phyloP scores from a whole-genome alignment of 2,329 filamentous ascomycete species.

The Thermothelomyces thermophilus region DNA sequence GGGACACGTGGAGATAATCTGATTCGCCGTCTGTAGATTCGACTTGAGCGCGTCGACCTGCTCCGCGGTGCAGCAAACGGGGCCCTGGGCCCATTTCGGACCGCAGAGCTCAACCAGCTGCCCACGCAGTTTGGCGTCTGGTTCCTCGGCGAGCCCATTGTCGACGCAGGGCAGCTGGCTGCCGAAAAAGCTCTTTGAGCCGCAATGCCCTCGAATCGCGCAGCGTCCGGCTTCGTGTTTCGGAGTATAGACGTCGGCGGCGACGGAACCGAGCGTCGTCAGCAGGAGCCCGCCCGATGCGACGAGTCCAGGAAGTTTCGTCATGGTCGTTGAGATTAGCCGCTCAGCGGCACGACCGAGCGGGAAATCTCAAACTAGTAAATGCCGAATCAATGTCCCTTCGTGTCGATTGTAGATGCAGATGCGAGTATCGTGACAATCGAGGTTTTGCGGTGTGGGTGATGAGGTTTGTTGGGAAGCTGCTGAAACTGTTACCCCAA shows the following conservation, averaged over 20 bases:
- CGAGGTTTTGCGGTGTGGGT: not conserved
- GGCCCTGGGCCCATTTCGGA: slow-evolving; percentile 72
- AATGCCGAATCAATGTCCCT: not conserved
- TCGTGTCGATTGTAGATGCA: not conserved
- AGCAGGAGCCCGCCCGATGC: slow-evolving; percentile 32
- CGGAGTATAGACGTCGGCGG: slow-evolving; percentile 36
- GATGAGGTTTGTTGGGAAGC: not conserved
- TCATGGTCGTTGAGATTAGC: slow-evolving; percentile 29
- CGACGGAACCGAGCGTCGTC: slow-evolving; percentile 25
- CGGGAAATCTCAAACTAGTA: not conserved
- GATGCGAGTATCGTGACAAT: not conserved
- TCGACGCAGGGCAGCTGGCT: slow-evolving; percentile 87
- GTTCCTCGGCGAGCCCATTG: slow-evolving; percentile 73
- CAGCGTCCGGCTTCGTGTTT: slow-evolving; percentile 84
- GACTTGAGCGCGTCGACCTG: slow-evolving; percentile 79
- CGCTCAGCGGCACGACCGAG: slow-evolving; percentile 19
- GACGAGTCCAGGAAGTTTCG: slow-evolving; percentile 32
- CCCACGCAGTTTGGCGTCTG: slow-evolving; percentile 62
- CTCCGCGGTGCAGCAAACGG: slow-evolving; percentile 76
- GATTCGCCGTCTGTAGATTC: slow-evolving; percentile 80
- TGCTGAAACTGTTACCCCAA: not conserved
- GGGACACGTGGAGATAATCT: slow-evolving; percentile 86
- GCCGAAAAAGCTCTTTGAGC: slow-evolving; percentile 83
- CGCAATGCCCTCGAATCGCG: slow-evolving; percentile 85
- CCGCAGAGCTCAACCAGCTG: slow-evolving; percentile 84